Evolutionary conservation across 805 yeast genomes (phyloP), one percentile per base, ranked within the genome.

Genomic region (Saturnispora galanensis): DNA sequence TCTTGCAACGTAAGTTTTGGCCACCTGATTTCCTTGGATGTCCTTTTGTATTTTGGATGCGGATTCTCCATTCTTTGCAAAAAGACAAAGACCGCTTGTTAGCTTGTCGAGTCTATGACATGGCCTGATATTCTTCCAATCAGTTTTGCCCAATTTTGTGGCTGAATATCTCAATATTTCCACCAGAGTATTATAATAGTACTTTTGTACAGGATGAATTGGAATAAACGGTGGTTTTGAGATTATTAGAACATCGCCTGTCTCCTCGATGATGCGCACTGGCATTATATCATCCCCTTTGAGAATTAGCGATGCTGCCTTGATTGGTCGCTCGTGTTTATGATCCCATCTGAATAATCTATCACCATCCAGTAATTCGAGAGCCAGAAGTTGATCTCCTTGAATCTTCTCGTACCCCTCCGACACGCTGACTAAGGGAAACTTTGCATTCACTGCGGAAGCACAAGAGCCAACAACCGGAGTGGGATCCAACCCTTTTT

Each of bases 211-310:
- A 0, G 81, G 79, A 53, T 75, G 80, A 2, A 77, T 69, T 1
- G 80, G 78, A 2, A 74, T 59, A 0, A 79, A 80, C 2, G 69
- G 59, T 0, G 80, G 79, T 50, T 76, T 76, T 47, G 70, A 60
- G 21, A 76, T 76, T 10, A 74, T 41, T 4, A 73, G 30, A 6
- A 60, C 58, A 5, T 58, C 59, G 41, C 65, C 60, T 37, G 55
- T 56, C 39, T 58, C 57, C 33, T 38, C 47, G 6, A 61, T 44
- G 2, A 56, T 38, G 10, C 16, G 31, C 3, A 38, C 11, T 2
- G 37, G 35, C 38, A 43, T 38, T 21, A 21, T 28, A 26, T 26
- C 16, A 5, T 9, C 16, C 10, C 29, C 45, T 12, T 50, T 47
- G 6, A 55, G 44, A 2, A 39, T 11, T 13, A 43, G 9, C n/a